Percentiles rank a stretch among this genome's conserved stretches.
Conservation (phyloP, 176 grass and related monocot species). For the Oryza punctata region DNA sequence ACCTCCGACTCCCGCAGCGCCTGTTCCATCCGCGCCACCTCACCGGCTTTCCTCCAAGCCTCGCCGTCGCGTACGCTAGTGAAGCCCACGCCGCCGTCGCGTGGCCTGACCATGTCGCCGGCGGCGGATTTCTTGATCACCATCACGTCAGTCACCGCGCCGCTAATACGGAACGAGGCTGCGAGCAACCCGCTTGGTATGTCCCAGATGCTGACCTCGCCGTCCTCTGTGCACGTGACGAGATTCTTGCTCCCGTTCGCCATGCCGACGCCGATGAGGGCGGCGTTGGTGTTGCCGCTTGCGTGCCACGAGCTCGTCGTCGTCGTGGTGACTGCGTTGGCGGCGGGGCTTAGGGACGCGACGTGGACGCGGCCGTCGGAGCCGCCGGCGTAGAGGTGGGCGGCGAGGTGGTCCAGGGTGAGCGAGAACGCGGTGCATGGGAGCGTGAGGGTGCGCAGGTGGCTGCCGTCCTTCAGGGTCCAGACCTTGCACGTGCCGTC, state of each 20-base stretch:
- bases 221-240: slow-evolving; percentile 41
- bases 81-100: neutral
- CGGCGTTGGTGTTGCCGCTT: neutral
- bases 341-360: neutral
- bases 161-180: neutral
- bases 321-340: neutral
- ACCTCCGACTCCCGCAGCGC: neutral
- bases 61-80: neutral
- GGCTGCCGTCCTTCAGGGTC: slow-evolving; percentile 11
- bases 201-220: slow-evolving; percentile 33
- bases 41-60: neutral
- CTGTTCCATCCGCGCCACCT: neutral
- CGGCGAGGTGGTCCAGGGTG: neutral
- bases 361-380: slow-evolving; percentile 27
- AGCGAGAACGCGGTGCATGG: slow-evolving; percentile 20
- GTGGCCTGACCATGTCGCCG: neutral
- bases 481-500: slow-evolving; percentile 50
- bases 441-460: slow-evolving; percentile 20
- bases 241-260: slow-evolving; percentile 9
- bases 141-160: neutral
- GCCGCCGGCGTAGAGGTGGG: slow-evolving; percentile 20
- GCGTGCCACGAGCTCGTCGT: neutral
- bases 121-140: neutral
- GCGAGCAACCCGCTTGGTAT: neutral
- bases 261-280: neutral